Evolutionary conservation across 1,139 yeast species (phyloP), one percentile per base, ranked within the genome.

Genomic region (Debaryomyces nepalensis): DNA sequence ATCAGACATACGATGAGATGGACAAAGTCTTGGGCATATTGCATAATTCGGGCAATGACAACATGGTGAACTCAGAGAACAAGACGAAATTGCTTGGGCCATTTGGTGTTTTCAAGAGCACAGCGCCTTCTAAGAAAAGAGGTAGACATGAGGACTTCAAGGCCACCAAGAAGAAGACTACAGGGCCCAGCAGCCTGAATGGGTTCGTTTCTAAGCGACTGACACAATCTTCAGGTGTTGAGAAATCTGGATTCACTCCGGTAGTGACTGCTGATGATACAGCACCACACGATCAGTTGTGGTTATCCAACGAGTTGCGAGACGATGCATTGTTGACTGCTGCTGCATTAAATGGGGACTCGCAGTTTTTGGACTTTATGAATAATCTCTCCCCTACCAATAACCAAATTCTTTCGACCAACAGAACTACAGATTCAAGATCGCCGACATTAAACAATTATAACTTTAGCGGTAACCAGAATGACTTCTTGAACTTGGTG

Each of bases 1-100:
- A 88, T 57, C 77, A 77, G 38, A 79, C 82, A 9, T 88, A 90
- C 56, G 90, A 87, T 34, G 96, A 87, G 31, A 84, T 90, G 83
- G 96, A 89, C 58, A 68, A 72, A 34, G 90, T 87, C 52, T 67
- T 90, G 39, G 76, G 81, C 5, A 66, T 75, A 8, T 66, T 89
- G 22, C 87, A 87, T 53, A 67, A 77, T 22, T 79, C 84, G 4
- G 70, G 73, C 7, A 58, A 61, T 26, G 70, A 69, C 41, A 50
- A 55, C 3, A 61, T 77, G 39, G 70, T 66, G 1, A 52, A 53
- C 15, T 40, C 40, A 4, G 66, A 65, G 22, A 70, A 71, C 2
- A 74, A 75, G 44, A 84, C 95, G 0, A 75, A 79, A 63, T 59
- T 79, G 10, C 64, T 78, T 40, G 96, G 96, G 0, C 95, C 95